Evolutionary conservation across 2,329 filamentous ascomycete genomes (phyloP), one percentile per base, ranked within the genome.

Genomic region (Xylaria sp.): DNA sequence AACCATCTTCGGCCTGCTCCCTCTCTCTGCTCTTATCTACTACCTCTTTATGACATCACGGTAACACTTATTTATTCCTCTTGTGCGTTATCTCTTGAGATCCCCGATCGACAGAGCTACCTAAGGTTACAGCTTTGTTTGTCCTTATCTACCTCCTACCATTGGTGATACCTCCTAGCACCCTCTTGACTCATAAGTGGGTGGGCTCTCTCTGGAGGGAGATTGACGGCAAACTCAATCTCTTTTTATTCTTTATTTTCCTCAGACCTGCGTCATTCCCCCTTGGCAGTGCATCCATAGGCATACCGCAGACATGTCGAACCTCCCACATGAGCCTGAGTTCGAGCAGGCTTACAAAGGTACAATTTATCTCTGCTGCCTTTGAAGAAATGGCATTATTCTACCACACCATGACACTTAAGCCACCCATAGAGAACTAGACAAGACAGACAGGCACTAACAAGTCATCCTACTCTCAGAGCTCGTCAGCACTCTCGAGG

Each of bases 271-370:
- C 53, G 21, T 60, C 57, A 48, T 60, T 9, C n/a, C 21, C 10
- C 23, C 47, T 25, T 40, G 4, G n/a, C 21, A 51, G 47, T 55
- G 25, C 32, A 59, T 63, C 3, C 25, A 54, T 6, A 54, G 4
- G 27, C 53, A 40, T n/a, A 48, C 29, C 13, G 35, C 53, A 54
- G 64, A 25, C 21, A 96, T 97, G 93, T 92, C 94, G 75, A 91
- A 96, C 86, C 87, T 96, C 78, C 90, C 93, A 61, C 84, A 85
- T 73, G 95, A 98, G 89, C 95, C 96, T 79, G 95, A 99, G 87
- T 98, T 98, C 86, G 91, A 98, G 90, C 95, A 98, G 89, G 95
- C 95, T 79, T 97, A 97, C 90, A 93, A 94, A 82, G 93, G 93
- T 97, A 85, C 32, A 79, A 87, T 32, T 21, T 42, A 54, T 48